Conservation (phyloP, 2,329 filamentous ascomycete genomes). For the Aspergillus novoparasiticus region DNA sequence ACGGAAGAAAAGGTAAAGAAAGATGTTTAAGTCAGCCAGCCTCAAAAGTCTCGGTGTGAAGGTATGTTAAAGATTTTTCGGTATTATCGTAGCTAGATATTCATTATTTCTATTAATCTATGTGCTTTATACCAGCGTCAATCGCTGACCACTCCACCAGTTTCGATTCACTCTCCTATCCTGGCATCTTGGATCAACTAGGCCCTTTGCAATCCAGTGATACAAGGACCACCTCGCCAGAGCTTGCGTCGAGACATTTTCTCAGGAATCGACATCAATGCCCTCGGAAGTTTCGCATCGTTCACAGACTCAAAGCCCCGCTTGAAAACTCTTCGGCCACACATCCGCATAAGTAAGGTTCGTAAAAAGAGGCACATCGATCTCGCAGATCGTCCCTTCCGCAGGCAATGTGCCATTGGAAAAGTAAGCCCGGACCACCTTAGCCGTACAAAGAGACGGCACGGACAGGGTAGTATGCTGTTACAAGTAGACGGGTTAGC, state of each 20-base stretch:
- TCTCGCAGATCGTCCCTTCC: constrained; percentile 1
- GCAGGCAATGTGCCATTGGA: constrained; percentile 6
- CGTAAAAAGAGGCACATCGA: constrained; percentile 3
- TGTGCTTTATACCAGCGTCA: too few species aligned
- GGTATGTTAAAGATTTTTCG: too few species aligned
- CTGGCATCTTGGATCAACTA: too few species aligned
- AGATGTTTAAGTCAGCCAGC: too few species aligned
- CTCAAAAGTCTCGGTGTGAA: too few species aligned
- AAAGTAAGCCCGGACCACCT: constrained; percentile 7
- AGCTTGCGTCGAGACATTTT: not conserved
- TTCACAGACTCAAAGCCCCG: not conserved
- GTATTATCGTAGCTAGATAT: too few species aligned
- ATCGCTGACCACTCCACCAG: too few species aligned
- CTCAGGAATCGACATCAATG: not conserved
- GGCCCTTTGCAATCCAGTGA: not conserved
- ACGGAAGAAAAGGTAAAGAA: too few species aligned
- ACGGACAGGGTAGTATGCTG: constrained; percentile 7
- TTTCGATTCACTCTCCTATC: too few species aligned
- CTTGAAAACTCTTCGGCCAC: not conserved
- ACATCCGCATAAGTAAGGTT: not conserved
- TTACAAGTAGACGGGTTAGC: not conserved
- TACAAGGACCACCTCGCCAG: not conserved
- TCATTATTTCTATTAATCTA: too few species aligned
- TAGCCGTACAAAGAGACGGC: constrained; percentile 4
- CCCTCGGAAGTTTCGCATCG: not conserved